Evolutionary conservation across 2,329 filamentous ascomycete species (phyloP), one percentile per base, ranked within the genome.

Genomic region (Aureobasidium subglaciale): DNA sequence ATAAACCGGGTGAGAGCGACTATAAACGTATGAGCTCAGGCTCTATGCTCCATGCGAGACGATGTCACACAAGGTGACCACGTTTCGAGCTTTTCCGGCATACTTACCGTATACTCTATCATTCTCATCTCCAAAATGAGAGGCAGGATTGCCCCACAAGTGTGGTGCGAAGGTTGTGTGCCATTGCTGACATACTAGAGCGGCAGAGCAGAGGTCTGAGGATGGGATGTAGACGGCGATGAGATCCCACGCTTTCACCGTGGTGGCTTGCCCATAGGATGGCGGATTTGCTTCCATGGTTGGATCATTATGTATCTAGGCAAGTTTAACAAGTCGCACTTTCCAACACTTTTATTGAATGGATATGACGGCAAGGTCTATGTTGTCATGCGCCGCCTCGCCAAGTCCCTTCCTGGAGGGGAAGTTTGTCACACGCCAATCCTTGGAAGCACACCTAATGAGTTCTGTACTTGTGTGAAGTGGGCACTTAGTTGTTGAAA

Each of bases 111-210:
- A 83, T 27, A 84, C 79, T 8, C 75, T 77, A 63, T 84, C 81
- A 62, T 83, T 80, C 50, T 83, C 75, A 2, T 73, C 73, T 27
- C 78, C 79, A 63, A 84, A 84, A 65, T 84, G 81, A 8, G 80
- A 82, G 0, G 81, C 80, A 18, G 82, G 82, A 62, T 80, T 78
- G 15, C 81, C 81, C 82, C 82, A 85, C 1, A 85, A 72, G 59
- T 79, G 76, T 2, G 79, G 79, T 52, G 77, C 73, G 60, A 84
- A 83, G n/a, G 78, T 75, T 25, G 68, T 63, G 62, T 84, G 78
- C 80, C 81, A 84, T 71, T 72, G 70, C 54, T 70, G 75, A 61
- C 76, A 82, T 8, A 84, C 81, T 25, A 83, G 67, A 5, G 77
- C 76, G 7, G 75, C 76, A 22, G 79, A 73, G 59, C 78, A 83